Base-by-base conservation (phyloP, 108 stramenopile species). In the Pseudonitzschia delicatissima region DNA sequence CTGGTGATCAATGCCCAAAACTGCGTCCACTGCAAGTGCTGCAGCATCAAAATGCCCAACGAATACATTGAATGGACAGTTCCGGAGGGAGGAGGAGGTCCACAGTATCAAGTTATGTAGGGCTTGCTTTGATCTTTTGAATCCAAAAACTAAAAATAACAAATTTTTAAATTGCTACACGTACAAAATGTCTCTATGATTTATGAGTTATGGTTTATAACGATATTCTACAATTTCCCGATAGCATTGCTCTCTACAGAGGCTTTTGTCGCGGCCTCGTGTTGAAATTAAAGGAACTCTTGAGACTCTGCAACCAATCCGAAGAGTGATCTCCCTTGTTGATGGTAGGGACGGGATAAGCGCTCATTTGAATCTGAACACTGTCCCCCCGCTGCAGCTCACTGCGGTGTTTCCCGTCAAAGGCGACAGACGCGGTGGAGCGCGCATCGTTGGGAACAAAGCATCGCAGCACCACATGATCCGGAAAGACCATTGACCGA, bases 1-100 rank as follows among this genome's bases (percentile, higher is more conserved):
- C 74, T 98, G 62, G 94, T 98, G 7, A 98, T 98, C 71, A 98
- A 98, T 72, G 97, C 97, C 5, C 77, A 98, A 71, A 99, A 99
- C 69, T 99, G 99, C 71, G 84, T 99, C 36, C 99, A 99, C 73
- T 99, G 99, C 84, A 99, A 99, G 72, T 95, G 94, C 70, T 99
- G 99, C 83, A 90, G 92, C 57, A 99, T 99, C 80, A 99, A 99
- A 75, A 99, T 91, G 94, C 99, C 97, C 1, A 45, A 82, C 17
- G 96, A 99, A 79, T 98, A 97, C 73, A 98, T 99, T 72, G 64
- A 97, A 27, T 99, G 99, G 99, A 97, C 96, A 17, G 99, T 99
- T 4, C 99, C 99, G 3, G 99, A 99, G 78, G 98, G 97, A 15
- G 98, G 97, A 8, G 99, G 99, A 7, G 99, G 99, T 18, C 99